Evolutionary conservation across 768 basidiomycete genomes (phyloP), one percentile per base, ranked within the genome.

Genomic region (Suillus placidus): DNA sequence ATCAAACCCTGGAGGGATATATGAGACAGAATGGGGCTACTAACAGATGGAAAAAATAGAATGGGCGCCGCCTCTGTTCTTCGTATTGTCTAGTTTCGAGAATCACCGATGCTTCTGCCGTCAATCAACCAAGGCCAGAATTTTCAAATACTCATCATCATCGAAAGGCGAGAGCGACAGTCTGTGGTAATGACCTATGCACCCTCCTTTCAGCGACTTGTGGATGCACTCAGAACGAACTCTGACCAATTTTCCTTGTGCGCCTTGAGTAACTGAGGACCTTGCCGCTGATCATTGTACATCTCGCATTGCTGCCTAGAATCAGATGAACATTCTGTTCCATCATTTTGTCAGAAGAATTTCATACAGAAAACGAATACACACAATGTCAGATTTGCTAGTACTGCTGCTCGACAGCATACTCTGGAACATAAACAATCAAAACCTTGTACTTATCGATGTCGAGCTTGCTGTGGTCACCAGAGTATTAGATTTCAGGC

Each of bases 341-440:
- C 2, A 52, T 43, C 18, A 32, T 4, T 55, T 2, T 16, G 37
- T 65, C 13, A 65, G 30, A 34, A 52, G 20, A 34, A 12, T 13
- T 35, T 13, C 13, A 55, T 26, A 40, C 10, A 57, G 54, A 18
- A 55, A 62, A 60, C 6, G 37, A 6, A 60, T 9, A 38, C 37
- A n/a, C 32, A 37, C 13, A 62, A 34, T 35, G 14, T 23, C 57
- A 5, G 26, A 61, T 49, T 49, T 45, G 71, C 74, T 71, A 76
- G 65, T 71, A 75, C n/a, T 64, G 64, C 10, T 64, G 51, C 26
- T 70, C 66, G 6, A 74, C 14, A 3, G 64, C 66, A 42, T 69
- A 67, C 30, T 65, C 73, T 74, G 45, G 6, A 51, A 40, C 10
- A 30, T 20, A 26, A 14, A 40, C 4, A 6, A 49, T 66, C 32